A percentile compares a stretch with the other conserved stretches of the same genome.
Conservation (phyloP, 192 early-diverging fungal genomes). For the Coemansia sp. region DNA sequence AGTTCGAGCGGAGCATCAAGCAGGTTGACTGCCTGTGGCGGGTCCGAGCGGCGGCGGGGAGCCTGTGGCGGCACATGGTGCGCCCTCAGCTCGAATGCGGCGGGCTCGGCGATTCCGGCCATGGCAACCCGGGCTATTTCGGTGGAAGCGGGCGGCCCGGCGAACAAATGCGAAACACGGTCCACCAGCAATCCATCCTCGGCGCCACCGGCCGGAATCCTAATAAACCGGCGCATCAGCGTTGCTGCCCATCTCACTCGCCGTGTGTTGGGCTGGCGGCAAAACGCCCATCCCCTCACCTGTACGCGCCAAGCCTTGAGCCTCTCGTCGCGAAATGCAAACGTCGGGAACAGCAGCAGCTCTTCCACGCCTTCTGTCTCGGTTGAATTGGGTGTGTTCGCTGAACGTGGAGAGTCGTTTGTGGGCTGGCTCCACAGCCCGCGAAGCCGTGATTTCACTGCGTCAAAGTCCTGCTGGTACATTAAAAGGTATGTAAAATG, state of each 20-base stretch:
- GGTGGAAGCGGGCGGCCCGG: constrained; percentile 23
- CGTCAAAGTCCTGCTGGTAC: constrained; percentile 36
- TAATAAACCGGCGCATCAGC: constrained; percentile 43
- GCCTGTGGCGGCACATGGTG: not conserved
- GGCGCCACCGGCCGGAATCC: constrained; percentile 28
- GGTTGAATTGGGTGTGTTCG: not conserved
- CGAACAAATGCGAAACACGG: constrained; percentile 48
- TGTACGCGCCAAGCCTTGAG: constrained; percentile 52
- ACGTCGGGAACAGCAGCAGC: constrained; percentile 48
- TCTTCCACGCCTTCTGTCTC: constrained; percentile 22
- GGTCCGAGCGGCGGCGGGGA: not conserved
- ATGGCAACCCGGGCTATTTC: constrained; percentile 44
- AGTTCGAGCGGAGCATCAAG: constrained; percentile 47
- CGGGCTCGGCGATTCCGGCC: constrained; percentile 44
- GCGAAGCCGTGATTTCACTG: constrained; percentile 34
- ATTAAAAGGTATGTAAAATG: constrained; percentile 9
- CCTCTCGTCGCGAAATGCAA: constrained; percentile 49
- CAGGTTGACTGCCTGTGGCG: constrained; percentile 23
- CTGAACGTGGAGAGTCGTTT: constrained; percentile 8
- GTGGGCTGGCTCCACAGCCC: constrained; percentile 33
- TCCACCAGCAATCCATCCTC: constrained; percentile 37
- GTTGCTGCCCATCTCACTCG: constrained; percentile 36
- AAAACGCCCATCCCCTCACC: constrained; percentile 47
- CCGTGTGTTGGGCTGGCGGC: constrained; percentile 31
- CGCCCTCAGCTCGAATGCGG: constrained; percentile 36